A percentile compares a stretch with the other conserved stretches of the same genome.
phyloP scores from a whole-genome alignment of 768 basidiomycete genomes.

The Boletus insuetus region DNA sequence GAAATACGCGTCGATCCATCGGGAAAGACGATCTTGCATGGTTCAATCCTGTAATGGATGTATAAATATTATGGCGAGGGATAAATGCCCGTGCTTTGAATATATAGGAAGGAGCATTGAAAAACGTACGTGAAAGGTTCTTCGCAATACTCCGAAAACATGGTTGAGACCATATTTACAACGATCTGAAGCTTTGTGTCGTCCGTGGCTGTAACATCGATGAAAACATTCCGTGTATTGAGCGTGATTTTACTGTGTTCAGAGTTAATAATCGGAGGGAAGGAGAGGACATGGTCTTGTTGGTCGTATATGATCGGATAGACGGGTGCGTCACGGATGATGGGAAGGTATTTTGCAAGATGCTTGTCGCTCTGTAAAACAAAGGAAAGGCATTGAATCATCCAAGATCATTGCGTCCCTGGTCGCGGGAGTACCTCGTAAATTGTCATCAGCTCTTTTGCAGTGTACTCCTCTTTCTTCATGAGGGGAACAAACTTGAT shows the following conservation, averaged over 20 bases:
- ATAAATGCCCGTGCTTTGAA: neutral
- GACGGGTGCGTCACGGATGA: conserved; percentile 92
- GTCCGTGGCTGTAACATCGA: conserved; percentile 96
- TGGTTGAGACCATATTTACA: conserved; percentile 90
- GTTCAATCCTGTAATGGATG: conserved; percentile 70
- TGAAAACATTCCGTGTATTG: conserved; percentile 91
- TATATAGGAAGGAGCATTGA: neutral
- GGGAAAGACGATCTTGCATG: conserved; percentile 78
- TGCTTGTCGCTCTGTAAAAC: conserved; percentile 81
- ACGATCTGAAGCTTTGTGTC: conserved; percentile 96
- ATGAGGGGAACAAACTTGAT: conserved; percentile 91
- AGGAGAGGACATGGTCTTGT: conserved; percentile 82
- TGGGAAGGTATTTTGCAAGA: conserved; percentile 81
- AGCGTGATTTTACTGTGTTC: conserved; percentile 96
- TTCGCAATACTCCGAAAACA: conserved; percentile 97
- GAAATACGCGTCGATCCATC: conserved; percentile 74
- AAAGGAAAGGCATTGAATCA: neutral
- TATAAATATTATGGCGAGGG: neutral
- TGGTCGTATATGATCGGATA: conserved; percentile 98
- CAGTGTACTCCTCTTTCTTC: conserved; percentile 76
- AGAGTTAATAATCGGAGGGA: conserved; percentile 98
- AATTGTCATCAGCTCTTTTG: conserved; percentile 86
- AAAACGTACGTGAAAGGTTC: conserved; percentile 83
- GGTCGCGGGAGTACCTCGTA: conserved; percentile 70
- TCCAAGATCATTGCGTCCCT: neutral